A percentile compares a stretch with the other conserved stretches of the same genome.
Evolutionary conservation across 345 rosid genomes (phyloP).

Genomic region (Combretum micranthum): DNA sequence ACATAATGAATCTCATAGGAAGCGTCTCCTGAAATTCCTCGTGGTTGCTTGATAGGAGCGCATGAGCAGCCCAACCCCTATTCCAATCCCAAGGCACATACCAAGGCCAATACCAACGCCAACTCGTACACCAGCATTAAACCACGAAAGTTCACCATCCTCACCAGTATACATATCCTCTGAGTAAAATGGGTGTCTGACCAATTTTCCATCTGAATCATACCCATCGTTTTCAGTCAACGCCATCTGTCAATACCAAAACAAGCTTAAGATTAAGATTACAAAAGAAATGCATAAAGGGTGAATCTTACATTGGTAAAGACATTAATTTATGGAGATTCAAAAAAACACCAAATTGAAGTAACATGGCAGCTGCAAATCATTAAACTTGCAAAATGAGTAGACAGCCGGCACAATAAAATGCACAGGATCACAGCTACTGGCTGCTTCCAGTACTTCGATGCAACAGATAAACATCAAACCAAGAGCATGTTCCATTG

Average conservation of each 20-base stretch:
- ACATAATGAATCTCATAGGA: slow-evolving; percentile 29
- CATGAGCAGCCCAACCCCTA: slow-evolving; percentile 94
- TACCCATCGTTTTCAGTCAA: slow-evolving; percentile 44
- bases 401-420: too few relatives aligned
- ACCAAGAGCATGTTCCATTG: too few relatives aligned
- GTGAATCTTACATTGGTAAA: too few relatives aligned
- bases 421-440: too few relatives aligned
- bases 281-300: background rate
- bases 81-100: slow-evolving; percentile 83
- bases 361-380: too few relatives aligned
- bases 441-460: too few relatives aligned
- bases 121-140: slow-evolving; percentile 90
- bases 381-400: too few relatives aligned
- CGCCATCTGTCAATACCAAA: slow-evolving; percentile 30
- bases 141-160: slow-evolving; percentile 89
- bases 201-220: slow-evolving; percentile 47
- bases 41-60: slow-evolving; percentile 92
- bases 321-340: too few relatives aligned
- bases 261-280: background rate
- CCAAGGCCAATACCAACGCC: slow-evolving; percentile 97
- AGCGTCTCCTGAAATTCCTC: slow-evolving; percentile 84
- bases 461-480: too few relatives aligned
- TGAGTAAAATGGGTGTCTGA: slow-evolving; percentile 33
- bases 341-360: too few relatives aligned
- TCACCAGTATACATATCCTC: slow-evolving; percentile 68